Conservation (phyloP, 495 filamentous ascomycete genomes). For the Hypoxylon fuscum region DNA sequence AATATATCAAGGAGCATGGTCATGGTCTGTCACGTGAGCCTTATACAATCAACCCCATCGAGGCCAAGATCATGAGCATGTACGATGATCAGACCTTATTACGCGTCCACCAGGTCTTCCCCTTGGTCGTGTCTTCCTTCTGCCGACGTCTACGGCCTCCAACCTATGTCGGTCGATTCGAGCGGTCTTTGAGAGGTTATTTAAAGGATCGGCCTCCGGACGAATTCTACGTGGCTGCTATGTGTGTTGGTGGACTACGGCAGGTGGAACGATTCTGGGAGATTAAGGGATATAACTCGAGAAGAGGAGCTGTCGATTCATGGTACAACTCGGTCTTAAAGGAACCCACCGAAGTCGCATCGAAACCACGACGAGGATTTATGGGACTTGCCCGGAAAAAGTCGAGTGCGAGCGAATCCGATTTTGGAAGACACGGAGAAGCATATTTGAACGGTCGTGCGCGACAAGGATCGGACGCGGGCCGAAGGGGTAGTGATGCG, state of each 20-base stretch:
- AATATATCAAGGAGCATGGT: constrained; percentile 57
- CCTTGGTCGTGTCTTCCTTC: constrained; percentile 64
- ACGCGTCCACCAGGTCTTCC: constrained; percentile 64
- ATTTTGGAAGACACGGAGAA: constrained; percentile 32
- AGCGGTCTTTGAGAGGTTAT: constrained; percentile 65
- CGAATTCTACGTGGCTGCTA: constrained; percentile 63
- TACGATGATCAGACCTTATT: constrained; percentile 65
- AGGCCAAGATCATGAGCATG: constrained; percentile 62
- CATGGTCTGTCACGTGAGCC: constrained; percentile 50
- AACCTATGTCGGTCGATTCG: constrained; percentile 64
- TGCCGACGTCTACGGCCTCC: constrained; percentile 63
- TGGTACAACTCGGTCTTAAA: constrained; percentile 61
- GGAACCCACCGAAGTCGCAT: constrained; percentile 49
- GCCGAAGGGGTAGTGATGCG: constrained; percentile 43
- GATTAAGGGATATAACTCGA: constrained; percentile 64
- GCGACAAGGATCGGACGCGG: constrained; percentile 41
- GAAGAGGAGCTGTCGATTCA: constrained; percentile 60
- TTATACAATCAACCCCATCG: constrained; percentile 62
- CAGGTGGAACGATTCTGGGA: constrained; percentile 67
- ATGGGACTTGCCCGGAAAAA: constrained; percentile 61
- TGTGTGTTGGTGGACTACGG: constrained; percentile 63
- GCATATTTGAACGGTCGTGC: constrained; percentile 24
- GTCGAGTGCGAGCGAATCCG: constrained; percentile 38
- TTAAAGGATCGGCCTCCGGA: constrained; percentile 63
- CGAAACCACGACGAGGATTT: constrained; percentile 58